Percentiles rank a stretch among this genome's conserved stretches.
Conservation (phyloP, 192 early-diverging fungal genomes). For the Lobosporangium transversale region DNA sequence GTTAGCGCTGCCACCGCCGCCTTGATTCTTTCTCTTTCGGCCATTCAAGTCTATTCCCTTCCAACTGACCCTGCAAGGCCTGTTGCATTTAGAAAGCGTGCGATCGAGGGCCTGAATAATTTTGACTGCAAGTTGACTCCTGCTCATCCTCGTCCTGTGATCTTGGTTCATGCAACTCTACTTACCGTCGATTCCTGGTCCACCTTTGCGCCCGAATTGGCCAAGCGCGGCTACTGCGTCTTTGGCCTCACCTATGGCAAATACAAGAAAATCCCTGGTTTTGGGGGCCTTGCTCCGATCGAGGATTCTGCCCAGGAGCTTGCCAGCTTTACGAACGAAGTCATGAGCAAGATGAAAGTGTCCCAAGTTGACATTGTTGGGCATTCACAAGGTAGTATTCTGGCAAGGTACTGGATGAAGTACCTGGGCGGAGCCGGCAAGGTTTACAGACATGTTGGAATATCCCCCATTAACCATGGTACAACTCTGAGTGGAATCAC, state of each 20-base stretch:
- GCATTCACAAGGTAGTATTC: constrained; percentile 46
- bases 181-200: constrained; percentile 22
- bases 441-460: constrained; percentile 18
- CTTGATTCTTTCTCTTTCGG: too few relatives aligned
- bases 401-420: constrained; percentile 44
- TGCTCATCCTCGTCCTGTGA: too few relatives aligned
- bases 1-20: constrained; percentile 1
- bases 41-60: too few relatives aligned
- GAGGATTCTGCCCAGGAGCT: too few relatives aligned
- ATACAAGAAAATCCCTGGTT: background rate
- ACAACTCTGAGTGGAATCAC: constrained; percentile 19
- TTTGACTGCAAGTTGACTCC: constrained; percentile 23
- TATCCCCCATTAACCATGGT: constrained; percentile 39
- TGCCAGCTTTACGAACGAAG: constrained; percentile 19
- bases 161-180: too few relatives aligned
- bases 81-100: constrained; percentile 22
- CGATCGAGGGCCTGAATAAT: constrained; percentile 16
- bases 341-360: constrained; percentile 13
- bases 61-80: background rate
- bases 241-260: constrained; percentile 32
- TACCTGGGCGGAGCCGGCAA: too few relatives aligned
- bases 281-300: constrained; percentile 36
- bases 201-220: constrained; percentile 4
- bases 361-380: too few relatives aligned
- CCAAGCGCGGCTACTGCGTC: constrained; percentile 28